Evolutionary conservation across 352 stramenopile species (phyloP).

Genomic region (Phytophthora kernoviae): DNA sequence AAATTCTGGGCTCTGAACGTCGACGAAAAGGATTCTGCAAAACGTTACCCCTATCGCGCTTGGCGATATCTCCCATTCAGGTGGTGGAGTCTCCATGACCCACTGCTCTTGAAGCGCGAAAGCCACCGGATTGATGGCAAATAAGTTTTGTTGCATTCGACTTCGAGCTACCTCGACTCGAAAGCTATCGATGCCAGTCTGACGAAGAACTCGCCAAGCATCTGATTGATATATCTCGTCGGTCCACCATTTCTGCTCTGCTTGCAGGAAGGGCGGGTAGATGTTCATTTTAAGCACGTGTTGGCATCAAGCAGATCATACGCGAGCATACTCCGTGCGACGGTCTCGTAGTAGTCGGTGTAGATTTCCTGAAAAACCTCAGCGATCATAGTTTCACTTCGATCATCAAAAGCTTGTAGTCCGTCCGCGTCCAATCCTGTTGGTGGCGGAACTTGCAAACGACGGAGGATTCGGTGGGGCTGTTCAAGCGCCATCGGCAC

Average conservation of each 20-base stretch:
- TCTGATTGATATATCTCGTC: slow-evolving; percentile 72
- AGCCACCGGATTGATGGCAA: slow-evolving; percentile 80
- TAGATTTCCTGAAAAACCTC: slow-evolving; percentile 83
- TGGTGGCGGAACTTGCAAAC: slow-evolving; percentile 73
- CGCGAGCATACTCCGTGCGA: slow-evolving; percentile 83
- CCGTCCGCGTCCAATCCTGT: slow-evolving; percentile 44
- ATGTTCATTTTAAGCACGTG: slow-evolving; percentile 79
- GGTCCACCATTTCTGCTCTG: slow-evolving; percentile 88
- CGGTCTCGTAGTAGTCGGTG: slow-evolving; percentile 74
- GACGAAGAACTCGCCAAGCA: slow-evolving; percentile 81
- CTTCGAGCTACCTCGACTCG: slow-evolving; percentile 47
- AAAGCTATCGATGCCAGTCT: slow-evolving; percentile 70
- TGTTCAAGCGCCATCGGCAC: slow-evolving; percentile 70
- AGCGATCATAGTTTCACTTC: slow-evolving; percentile 71
- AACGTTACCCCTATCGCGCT: slow-evolving; percentile 47
- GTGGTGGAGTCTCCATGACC: slow-evolving; percentile 69
- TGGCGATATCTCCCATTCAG: slow-evolving; percentile 74
- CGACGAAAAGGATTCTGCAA: slow-evolving; percentile 81
- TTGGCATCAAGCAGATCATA: slow-evolving; percentile 88
- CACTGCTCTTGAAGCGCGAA: slow-evolving; percentile 90
- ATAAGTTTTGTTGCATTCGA: slow-evolving; percentile 59
- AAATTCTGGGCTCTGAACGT: slow-evolving; percentile 76
- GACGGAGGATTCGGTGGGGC: slow-evolving; percentile 64
- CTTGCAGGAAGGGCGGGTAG: slow-evolving; percentile 77
- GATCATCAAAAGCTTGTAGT: slow-evolving; percentile 60